Percentiles rank a stretch among this genome's conserved stretches.
These are phyloP conservation scores for Paecilomyces fulvus DNA, from an alignment of 2,329 filamentous ascomycete species.

Conservation along the genomic window DNA sequence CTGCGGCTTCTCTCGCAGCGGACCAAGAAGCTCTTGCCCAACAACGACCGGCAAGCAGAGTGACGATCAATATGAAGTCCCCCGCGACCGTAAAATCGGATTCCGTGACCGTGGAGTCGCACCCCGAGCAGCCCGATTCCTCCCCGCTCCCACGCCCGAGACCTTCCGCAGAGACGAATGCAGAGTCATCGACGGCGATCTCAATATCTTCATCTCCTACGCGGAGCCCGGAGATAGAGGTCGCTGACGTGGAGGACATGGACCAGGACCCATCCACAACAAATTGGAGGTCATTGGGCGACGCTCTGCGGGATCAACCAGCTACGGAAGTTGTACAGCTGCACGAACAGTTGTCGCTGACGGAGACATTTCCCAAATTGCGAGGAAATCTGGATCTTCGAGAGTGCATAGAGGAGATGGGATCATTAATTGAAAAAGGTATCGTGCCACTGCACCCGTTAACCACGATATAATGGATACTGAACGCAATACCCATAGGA, in stretches of 20 bases:
- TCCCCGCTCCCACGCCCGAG: slow-evolving; percentile 7
- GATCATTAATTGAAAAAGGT: slow-evolving; percentile 31
- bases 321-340: slow-evolving; percentile 28
- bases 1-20: slow-evolving; percentile 20
- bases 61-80: slow-evolving; percentile 41
- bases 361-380: slow-evolving; percentile 30
- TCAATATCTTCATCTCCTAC: slow-evolving; percentile 37
- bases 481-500: slow-evolving; percentile 14
- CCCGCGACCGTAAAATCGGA: slow-evolving; percentile 16
- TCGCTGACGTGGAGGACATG: slow-evolving; percentile 42
- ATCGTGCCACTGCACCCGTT: slow-evolving; percentile 1
- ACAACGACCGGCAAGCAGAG: slow-evolving; percentile 33
- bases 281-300: slow-evolving; percentile 34
- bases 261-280: slow-evolving; percentile 39
- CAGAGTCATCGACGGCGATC: slow-evolving; percentile 21
- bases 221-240: slow-evolving; percentile 41
- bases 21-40: slow-evolving; percentile 21
- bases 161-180: slow-evolving; percentile 10
- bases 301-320: slow-evolving; percentile 22
- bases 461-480: neutral
- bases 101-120: slow-evolving; percentile 6
- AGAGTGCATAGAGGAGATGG: slow-evolving; percentile 27
- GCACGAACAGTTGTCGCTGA: slow-evolving; percentile 21
- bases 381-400: slow-evolving; percentile 16
- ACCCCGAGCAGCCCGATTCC: slow-evolving; percentile 8